phyloP scores from a whole-genome alignment of 352 stramenopile genomes.

The Phytophthora hybrid region DNA sequence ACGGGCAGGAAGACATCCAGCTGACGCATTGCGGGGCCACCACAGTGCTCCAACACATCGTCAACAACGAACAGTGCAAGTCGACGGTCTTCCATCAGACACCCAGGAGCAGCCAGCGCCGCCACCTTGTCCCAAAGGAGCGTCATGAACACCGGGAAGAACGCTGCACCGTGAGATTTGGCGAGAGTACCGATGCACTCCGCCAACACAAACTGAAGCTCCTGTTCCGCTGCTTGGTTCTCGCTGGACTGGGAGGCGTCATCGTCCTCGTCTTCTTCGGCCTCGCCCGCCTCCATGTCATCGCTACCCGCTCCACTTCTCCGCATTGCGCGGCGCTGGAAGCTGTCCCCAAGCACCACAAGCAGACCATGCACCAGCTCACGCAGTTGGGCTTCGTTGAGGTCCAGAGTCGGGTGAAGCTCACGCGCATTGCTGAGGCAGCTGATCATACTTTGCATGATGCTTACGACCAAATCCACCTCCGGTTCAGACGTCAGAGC shows the following conservation, averaged over 20 bases:
- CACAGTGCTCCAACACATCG: constrained; percentile 86
- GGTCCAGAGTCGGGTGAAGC: constrained; percentile 47
- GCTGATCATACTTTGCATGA: constrained; percentile 89
- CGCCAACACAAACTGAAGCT: constrained; percentile 84
- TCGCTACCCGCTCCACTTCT: constrained; percentile 37
- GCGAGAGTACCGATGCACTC: constrained; percentile 81
- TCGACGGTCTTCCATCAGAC: constrained; percentile 80
- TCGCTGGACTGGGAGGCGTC: constrained; percentile 48
- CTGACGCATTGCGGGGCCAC: constrained; percentile 50
- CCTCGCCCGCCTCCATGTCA: constrained; percentile 42
- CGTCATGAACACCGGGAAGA: constrained; percentile 83
- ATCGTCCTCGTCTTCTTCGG: constrained; percentile 57
- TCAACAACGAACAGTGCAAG: constrained; percentile 90
- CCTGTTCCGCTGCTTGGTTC: constrained; percentile 57
- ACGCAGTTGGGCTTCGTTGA: constrained; percentile 80
- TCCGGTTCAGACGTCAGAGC: constrained; percentile 85
- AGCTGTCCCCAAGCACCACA: constrained; percentile 80
- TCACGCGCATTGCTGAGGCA: constrained; percentile 63
- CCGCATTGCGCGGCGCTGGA: constrained; percentile 76
- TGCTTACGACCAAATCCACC: constrained; percentile 84
- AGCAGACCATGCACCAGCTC: constrained; percentile 81
- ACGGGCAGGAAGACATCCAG: constrained; percentile 77
- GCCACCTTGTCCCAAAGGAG: constrained; percentile 82
- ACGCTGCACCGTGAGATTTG: constrained; percentile 68
- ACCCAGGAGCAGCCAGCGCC: constrained; percentile 70